A percentile compares a stretch with the other conserved stretches of the same genome.
These are phyloP conservation scores for Hylodesmum podocarpum DNA, from an alignment of 306 rosid species.

Conservation along the genomic window DNA sequence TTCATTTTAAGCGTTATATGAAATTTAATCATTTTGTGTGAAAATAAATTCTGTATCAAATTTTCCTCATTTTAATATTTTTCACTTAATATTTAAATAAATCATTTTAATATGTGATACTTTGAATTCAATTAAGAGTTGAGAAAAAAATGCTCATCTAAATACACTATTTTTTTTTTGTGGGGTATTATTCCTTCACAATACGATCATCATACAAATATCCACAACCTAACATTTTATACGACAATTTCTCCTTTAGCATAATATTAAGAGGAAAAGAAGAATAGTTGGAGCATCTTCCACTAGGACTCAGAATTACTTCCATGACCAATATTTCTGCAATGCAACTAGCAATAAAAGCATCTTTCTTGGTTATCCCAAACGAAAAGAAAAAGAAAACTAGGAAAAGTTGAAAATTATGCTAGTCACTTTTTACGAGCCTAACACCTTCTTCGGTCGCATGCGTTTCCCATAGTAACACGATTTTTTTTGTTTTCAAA, in stretches of 20 bases:
- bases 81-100: neutral
- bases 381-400: neutral
- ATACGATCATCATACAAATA: neutral
- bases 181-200: neutral
- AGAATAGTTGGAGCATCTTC: conserved; percentile 18
- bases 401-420: neutral
- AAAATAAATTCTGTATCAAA: neutral
- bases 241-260: neutral
- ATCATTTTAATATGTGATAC: too few species aligned
- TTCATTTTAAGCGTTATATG: neutral
- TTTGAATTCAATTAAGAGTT: too few species aligned
- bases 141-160: too few species aligned
- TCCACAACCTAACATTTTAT: neutral
- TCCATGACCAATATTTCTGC: conserved; percentile 5
- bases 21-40: neutral
- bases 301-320: neutral
- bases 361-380: conserved; percentile 15
- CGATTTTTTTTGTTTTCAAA: neutral
- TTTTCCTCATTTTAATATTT: neutral
- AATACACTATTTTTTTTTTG: neutral
- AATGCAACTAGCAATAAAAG: conserved; percentile 25
- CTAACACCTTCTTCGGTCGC: conserved; percentile 20
- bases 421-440: neutral
- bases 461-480: conserved; percentile 16
- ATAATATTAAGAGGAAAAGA: neutral